Base-by-base conservation (phyloP, 352 stramenopile genomes). In the Pythium coloratum region DNA sequence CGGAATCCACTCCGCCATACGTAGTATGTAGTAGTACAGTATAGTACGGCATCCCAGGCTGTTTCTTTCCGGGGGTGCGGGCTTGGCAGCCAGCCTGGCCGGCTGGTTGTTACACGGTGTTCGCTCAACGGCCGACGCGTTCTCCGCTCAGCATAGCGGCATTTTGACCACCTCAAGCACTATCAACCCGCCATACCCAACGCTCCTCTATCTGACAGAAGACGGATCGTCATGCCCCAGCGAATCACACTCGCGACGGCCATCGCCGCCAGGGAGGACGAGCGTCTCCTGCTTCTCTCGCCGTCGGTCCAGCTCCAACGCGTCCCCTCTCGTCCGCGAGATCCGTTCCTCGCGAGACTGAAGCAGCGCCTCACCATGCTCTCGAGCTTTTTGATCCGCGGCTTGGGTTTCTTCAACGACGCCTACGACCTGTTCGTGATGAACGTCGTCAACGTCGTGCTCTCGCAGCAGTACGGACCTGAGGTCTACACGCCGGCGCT, bases 351-450 rank as follows among this genome's bases (percentile, higher is more conserved):
- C 6, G 7, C 46, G 12, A 18, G 46, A 12, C 18, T 53, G 18
- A 20, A 53, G 20, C 2, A 53, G 14, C 18, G 20, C 14, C 2
- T n/a, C 12, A 44, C 30, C 9, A 64, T 47, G 58, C 71, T 89
- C 73, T 87, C 89, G 69, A 85, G 79, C 66, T 89, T 88, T 44
- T 58, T 90, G 18, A 71, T 92, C 13, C 82, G 84, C 24, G 82
- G 84, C 50, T 79, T 92, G 62, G 82, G 84, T 59, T 92, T 92
- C 73, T 92, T 84, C 72, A 89, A 89, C 53, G 83, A 90, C 67
- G 77, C 83, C 33, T 91, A 90, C 72, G 83, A 92, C 42, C 78
- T 92, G n/a, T 90, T 92, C 62, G 80, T 90, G 57, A 90, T 92
- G 81, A 92, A 92, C 66, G 73, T 92, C 12, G 72, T 91, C 70